Evolutionary conservation across 208 protist species (phyloP).

Genomic region (Porcisia deanei): DNA sequence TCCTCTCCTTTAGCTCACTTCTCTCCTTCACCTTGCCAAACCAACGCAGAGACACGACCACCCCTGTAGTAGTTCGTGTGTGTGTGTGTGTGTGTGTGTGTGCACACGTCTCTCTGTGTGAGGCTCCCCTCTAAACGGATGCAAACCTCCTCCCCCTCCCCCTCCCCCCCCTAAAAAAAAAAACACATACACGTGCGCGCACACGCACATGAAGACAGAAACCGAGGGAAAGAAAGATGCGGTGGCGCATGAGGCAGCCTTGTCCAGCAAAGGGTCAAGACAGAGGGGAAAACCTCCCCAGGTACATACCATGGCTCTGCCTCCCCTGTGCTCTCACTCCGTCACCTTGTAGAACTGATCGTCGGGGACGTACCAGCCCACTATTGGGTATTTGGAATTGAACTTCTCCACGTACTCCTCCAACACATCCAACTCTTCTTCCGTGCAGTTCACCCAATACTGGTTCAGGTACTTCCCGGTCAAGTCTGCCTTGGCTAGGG

Average conservation of each 20-base stretch:
- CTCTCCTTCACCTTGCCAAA: too few species aligned
- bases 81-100: too few species aligned
- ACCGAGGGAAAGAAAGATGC: neutral
- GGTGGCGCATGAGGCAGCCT: neutral
- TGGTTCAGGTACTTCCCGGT: conserved; percentile 70
- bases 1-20: too few species aligned
- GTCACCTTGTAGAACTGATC: conserved; percentile 59
- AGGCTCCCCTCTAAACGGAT: too few species aligned
- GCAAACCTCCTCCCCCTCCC: too few species aligned
- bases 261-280: neutral
- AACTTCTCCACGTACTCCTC: conserved; percentile 74
- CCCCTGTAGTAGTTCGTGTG: too few species aligned
- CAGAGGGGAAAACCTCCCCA: neutral
- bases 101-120: too few species aligned
- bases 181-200: neutral
- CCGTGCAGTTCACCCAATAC: conserved; percentile 67
- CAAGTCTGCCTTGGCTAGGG: conserved; percentile 61
- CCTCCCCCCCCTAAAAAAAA: neutral
- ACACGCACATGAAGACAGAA: neutral
- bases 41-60: too few species aligned
- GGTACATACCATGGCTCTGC: too few species aligned
- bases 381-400: conserved; percentile 79
- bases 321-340: neutral
- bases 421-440: conserved; percentile 72
- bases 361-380: conserved; percentile 83